Conservation (phyloP, 805 yeast genomes). For the Lachancea waltii region DNA sequence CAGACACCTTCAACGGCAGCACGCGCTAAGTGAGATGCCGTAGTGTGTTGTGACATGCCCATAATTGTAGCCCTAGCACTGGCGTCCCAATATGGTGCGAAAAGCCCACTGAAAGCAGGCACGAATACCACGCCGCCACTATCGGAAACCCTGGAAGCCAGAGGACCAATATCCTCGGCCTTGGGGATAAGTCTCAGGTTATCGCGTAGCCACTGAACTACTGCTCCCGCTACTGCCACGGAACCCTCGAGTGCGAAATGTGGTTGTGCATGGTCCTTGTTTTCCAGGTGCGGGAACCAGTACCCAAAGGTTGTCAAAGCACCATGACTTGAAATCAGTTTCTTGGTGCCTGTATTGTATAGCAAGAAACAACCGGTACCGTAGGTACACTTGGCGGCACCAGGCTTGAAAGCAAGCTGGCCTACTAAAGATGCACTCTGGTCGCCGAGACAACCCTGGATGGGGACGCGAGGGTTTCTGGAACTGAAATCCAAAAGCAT, state of each 20-base stretch:
- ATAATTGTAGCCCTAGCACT: conserved; percentile 88
- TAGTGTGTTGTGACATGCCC: conserved; percentile 89
- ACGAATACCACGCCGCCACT: conserved; percentile 92
- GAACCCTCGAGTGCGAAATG: conserved; percentile 93
- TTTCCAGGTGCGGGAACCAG: conserved; percentile 71
- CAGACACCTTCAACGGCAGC: conserved; percentile 96
- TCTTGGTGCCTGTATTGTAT: conserved; percentile 74
- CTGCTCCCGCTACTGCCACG: conserved; percentile 92
- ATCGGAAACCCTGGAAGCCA: conserved; percentile 73
- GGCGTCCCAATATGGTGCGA: conserved; percentile 95
- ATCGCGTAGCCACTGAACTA: conserved; percentile 90
- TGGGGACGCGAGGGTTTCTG: conserved; percentile 56
- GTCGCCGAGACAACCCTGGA: conserved; percentile 89
- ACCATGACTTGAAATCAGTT: conserved; percentile 70
- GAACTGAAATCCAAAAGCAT: conserved; percentile 46
- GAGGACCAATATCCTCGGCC: conserved; percentile 84
- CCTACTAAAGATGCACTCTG: conserved; percentile 93
- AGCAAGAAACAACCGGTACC: conserved; percentile 93
- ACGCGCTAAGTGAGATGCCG: conserved; percentile 85
- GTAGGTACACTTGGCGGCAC: conserved; percentile 90
- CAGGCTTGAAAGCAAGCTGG: conserved; percentile 75
- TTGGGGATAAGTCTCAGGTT: conserved; percentile 74
- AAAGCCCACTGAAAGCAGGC: conserved; percentile 90
- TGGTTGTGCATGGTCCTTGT: conserved; percentile 42
- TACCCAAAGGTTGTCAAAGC: conserved; percentile 84